Base-by-base conservation (phyloP, 192 early-diverging fungal genomes). In the Geosiphon pyriformis region DNA sequence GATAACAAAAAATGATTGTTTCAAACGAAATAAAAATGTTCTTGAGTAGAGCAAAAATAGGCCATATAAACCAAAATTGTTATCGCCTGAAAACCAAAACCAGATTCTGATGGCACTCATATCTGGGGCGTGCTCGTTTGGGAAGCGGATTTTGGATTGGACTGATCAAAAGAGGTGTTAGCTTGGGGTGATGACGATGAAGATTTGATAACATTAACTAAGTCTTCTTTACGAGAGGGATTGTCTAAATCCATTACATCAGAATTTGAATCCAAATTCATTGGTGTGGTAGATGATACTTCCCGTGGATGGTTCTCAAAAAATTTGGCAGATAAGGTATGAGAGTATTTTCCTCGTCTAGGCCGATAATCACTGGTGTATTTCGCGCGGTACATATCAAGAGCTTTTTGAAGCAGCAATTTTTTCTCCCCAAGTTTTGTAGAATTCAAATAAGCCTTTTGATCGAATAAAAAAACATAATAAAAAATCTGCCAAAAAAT, bases 391-490 rank as follows among this genome's bases (percentile, higher is more conserved):
- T 85, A 86, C 0, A 72, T 70, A 70, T 85, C 79, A 35, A 86
- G 26, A 1, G 75, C 79, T 50, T 74, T 69, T 53, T 85, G 85
- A 23, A 86, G 71, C n/a, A 85, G 29, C 0, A 70, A 57, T 35
- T 66, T 72, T 23, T 73, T 82, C 37, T 78, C 80, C 18, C 33
- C 49, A 3, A 85, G 59, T 48, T 73, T 34, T 2, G 42, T 20
- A 25, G 22, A 59, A 59, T 86, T 86, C 50, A 85, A 42, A 12
- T 50, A 70, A 26, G 78, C 81, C 72, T 77, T 22, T 2, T 12
- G 22, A 61, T 49, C 29, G 18, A 4, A 42, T 26, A 27, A 48
- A 15, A 35, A 61, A 33, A 4, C 3, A 61, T n/a, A 23, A 49
- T 12, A 11, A 32, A 25, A 33, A 47, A 23, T 53, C 53, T n/a